A percentile compares a stretch with the other conserved stretches of the same genome.
Evolutionary conservation across 192 early-diverging fungal species (phyloP).

Genomic region (Coemansia asiatica): DNA sequence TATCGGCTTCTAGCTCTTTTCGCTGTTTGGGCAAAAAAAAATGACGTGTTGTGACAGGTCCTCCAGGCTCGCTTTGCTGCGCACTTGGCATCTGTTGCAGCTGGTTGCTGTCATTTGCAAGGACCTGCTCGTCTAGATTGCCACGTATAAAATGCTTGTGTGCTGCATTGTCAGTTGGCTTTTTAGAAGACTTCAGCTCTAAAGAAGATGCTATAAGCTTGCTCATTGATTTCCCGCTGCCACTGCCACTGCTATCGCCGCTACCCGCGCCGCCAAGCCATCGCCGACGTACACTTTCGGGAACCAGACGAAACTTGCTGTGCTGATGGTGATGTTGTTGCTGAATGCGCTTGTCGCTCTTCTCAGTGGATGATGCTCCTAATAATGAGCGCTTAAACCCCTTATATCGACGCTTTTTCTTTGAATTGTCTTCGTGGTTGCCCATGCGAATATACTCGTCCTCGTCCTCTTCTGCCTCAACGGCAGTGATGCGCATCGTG

Average conservation of each 20-base stretch:
- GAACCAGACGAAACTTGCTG: conserved; percentile 38
- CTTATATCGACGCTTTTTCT: conserved; percentile 40
- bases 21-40: conserved; percentile 11
- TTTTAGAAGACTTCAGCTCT: conserved; percentile 14
- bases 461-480: conserved; percentile 50
- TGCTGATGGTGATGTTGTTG: background rate
- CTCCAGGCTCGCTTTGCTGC: conserved; percentile 14
- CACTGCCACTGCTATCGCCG: conserved; percentile 10
- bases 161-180: background rate
- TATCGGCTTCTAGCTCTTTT: background rate
- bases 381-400: conserved; percentile 38
- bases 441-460: conserved; percentile 44
- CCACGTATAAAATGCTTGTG: conserved; percentile 4
- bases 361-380: conserved; percentile 18
- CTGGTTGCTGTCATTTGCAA: background rate
- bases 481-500: conserved; percentile 51
- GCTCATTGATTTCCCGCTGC: conserved; percentile 8
- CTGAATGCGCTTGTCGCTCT: conserved; percentile 14
- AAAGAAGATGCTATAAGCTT: conserved; percentile 16
- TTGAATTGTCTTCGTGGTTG: conserved; percentile 26
- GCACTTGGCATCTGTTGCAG: conserved; percentile 1
- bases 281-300: conserved; percentile 44
- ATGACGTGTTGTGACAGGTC: conserved; percentile 2
- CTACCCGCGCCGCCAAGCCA: conserved; percentile 36
- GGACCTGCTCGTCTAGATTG: background rate